Evolutionary conservation across 176 grass and related monocot genomes (phyloP), one percentile per base, ranked within the genome.

Genomic region (Urochloa ruziziensis): DNA sequence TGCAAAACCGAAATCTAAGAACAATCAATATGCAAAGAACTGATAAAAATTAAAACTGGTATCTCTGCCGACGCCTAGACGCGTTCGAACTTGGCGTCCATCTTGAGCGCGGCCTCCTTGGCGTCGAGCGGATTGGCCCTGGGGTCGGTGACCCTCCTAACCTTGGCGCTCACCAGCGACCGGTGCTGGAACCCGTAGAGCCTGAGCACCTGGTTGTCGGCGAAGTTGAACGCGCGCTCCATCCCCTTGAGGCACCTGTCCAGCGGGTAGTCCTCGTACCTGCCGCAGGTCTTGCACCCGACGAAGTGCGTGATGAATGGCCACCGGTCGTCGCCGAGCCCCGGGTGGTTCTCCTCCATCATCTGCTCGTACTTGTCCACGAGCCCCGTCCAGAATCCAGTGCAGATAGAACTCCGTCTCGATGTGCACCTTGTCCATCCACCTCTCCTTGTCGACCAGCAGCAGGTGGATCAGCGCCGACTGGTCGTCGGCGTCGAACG

Each of bases 191-290:
- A 94, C 0, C 92, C 92, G 57, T 94, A 94, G 9, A 94, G 70
- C 75, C 92, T 52, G 48, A 94, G 83, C 75, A 96, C 80, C 86
- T 96, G 94, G 82, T 96, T 91, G 70, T 96, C 94, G 4, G 88
- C 94, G 79, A 96, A 96, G 85, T 96, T 96, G 84, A 96, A 85
- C 23, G 94, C 94, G 72, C 94, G 84, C 83, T 96, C 94, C 91
- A 96, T 93, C 17, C 86, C 77, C 32, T 29, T n/a, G 36, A 96
- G 58, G 87, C 94, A 96, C 17, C 62, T 51, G 28, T 93, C 91
- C 24, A 69, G 58, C 17, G 94, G 94, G 81, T 96, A 93, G 72
- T 93, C 91, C 47, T 56, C 78, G 46, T 80, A 68, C 47, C 77
- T 73, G 21, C 88, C 91, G 67, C 94, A 96, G 6, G 88, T 91